Evolutionary conservation across 202 grass and related monocot species (phyloP), one percentile per base, ranked within the genome.

Genomic region (Elaeis oleifera): DNA sequence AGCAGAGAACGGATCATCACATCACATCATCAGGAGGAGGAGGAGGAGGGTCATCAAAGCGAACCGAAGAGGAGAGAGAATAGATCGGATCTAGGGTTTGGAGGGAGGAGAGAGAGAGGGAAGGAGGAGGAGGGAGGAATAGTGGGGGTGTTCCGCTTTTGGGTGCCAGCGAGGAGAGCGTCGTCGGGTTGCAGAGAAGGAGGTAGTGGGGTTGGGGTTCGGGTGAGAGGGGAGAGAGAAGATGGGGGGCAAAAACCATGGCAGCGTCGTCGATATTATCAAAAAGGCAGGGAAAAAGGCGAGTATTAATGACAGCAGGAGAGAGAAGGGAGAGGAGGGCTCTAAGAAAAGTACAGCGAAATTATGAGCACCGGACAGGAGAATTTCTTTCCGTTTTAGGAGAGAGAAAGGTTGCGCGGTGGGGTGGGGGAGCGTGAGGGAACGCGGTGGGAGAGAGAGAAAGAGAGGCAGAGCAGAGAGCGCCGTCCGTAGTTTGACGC

Each of bases 401-500:
- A 44, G 36, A 44, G 36, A 44, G 36, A 44, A 44, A 9, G 8
- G 26, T 27, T 27, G 26, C 26, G 2, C 9, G 11, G 36, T 9
- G 11, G 36, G 9, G 36, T 11, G 8, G 8, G 71, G 60, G 60
- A 56, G 31, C 60, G 54, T 57, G 54, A 56, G 56, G 36, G 20
- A 16, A 31, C 6, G 16, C 18, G 22, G 63, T 29, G n/a, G 64
- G 26, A 23, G 17, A 68, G 54, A 59, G 29, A 36, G 6, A 67
- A 8, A 62, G 24, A 53, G n/a, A 60, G 4, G 18, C n/a, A 49
- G 11, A 14, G 3, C 9, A 61, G 49, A 53, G 18, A 24, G 20
- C 48, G 39, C 49, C 71, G 71, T 81, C 82, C 90, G 90, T 90
- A 90, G 83, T 58, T 77, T 79, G 85, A 90, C 80, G 80, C 54